Evolutionary conservation across 441 rosid genomes (phyloP), one percentile per base, ranked within the genome.

Genomic region (Erodium trifolium): DNA sequence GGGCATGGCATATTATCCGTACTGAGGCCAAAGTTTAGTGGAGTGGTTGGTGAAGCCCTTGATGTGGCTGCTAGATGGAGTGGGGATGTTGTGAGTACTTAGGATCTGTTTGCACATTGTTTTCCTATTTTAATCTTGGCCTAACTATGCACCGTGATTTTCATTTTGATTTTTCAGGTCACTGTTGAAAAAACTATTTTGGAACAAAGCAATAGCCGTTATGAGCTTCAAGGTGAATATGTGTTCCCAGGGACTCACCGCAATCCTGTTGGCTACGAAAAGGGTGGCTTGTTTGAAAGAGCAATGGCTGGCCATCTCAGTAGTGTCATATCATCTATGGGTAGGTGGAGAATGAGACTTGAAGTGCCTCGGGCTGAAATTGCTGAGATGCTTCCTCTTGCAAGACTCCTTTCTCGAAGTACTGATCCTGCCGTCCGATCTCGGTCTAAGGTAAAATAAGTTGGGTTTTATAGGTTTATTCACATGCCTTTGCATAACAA

Each of bases 191-290:
- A 92, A 85, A 84, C 96, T 80, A 79, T 94, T 78, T 73, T 94
- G 79, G 98, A 94, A 73, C 99, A 92, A 86, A 78, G 77, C 74
- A 85, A 82, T 78, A 94, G 99, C 81, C 83, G 88, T 63, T 94
- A 94, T 82, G 99, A 94, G 91, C 96, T 94, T 86, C 99, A 94
- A 87, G 99, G 98, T 13, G 99, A 94, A 86, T 94, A 94, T 86
- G 99, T 94, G 65, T 83, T 94, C 65, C 99, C 99, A 69, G 98
- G 99, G 37, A 84, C 88, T 71, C 86, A 94, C 73, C 87, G 96
- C 66, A 87, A 82, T 78, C 76, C 86, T 80, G 75, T 87, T 73
- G 92, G 85, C 67, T 86, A 87, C 78, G 92, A 81, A 79, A 82
- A 75, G 67, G 97, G 83, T 75, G 91, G 87, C 71, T 84, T 94